Percentiles rank a stretch among this genome's conserved stretches.
These are phyloP conservation scores for Pseudogymnoascus sp. DNA, from an alignment of 2,329 filamentous ascomycete genomes.

Conservation along the genomic window DNA sequence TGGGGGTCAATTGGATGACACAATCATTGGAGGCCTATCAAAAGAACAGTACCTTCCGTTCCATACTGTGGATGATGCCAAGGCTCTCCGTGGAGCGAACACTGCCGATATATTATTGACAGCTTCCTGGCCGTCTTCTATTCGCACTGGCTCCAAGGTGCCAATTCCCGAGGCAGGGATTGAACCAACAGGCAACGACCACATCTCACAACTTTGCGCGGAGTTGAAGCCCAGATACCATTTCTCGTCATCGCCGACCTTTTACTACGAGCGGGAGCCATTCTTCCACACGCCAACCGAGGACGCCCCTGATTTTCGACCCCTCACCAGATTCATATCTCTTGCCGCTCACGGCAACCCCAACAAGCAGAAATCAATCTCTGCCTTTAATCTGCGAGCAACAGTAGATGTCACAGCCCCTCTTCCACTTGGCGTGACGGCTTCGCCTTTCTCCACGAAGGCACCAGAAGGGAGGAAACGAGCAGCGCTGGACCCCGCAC, in stretches of 20 bases:
- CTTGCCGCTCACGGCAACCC: slow-evolving; percentile 72
- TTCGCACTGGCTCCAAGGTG: slow-evolving; percentile 64
- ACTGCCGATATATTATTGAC: slow-evolving; percentile 83
- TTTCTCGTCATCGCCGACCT: slow-evolving; percentile 60
- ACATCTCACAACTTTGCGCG: slow-evolving; percentile 71
- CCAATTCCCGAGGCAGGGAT: slow-evolving; percentile 46
- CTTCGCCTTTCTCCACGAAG: slow-evolving; percentile 59
- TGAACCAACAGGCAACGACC: slow-evolving; percentile 50
- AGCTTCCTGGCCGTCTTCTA: slow-evolving; percentile 71
- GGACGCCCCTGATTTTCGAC: slow-evolving; percentile 47
- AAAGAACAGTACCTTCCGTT: slow-evolving; percentile 70
- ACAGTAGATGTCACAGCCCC: slow-evolving; percentile 52
- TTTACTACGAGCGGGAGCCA: slow-evolving; percentile 81
- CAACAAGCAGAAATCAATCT: slow-evolving; percentile 72
- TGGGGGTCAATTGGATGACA: slow-evolving; percentile 64
- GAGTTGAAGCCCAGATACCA: slow-evolving; percentile 87
- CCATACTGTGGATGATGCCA: slow-evolving; percentile 72
- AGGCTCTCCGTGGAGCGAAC: slow-evolving; percentile 67
- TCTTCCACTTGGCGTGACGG: slow-evolving; percentile 65
- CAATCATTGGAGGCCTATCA: slow-evolving; percentile 55
- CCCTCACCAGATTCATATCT: slow-evolving; percentile 83
- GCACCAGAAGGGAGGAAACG: slow-evolving; percentile 50
- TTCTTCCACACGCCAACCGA: slow-evolving; percentile 64
- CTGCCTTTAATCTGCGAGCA: slow-evolving; percentile 67
- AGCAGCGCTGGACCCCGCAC: slow-evolving; percentile 36